Base-by-base conservation (phyloP, 2,329 filamentous ascomycete genomes). In the Coniochaeta sp. region DNA sequence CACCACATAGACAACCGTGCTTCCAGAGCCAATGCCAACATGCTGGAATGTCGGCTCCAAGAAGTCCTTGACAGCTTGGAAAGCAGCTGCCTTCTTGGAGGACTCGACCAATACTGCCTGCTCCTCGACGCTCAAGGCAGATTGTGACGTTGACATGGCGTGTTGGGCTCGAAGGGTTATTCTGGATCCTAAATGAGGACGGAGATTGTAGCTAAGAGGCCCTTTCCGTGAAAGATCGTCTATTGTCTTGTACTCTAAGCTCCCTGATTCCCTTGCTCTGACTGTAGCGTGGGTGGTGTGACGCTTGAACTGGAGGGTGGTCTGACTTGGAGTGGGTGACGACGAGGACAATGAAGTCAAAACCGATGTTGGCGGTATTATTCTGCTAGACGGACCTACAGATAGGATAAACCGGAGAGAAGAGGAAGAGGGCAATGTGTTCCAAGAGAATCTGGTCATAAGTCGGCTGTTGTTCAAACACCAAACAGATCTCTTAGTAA, bases 1-100 rank as follows among this genome's bases (percentile, higher is more conserved):
- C 62, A 95, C 90, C 57, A 93, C 90, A 73, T 93, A 92, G 68
- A 92, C 85, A 64, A 95, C 91, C 22, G 89, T 91, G 67, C 88
- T 89, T 62, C 89, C 89, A 61, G 89, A 91, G 64, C 90, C 90
- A 73, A 95, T 93, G 66, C 90, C 90, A 66, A 93, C 80, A 69
- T 84, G 87, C 60, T 77, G 81, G 77, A 84, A 83, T 44, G 77
- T 74, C 47, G 81, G 79, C 60, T 80, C 79, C 69, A 93, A 88
- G 75, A 92, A 85, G 63, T 91, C 88, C 59, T 81, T 78, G 52
- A 93, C 89, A 57, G 90, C 90, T 67, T 84, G 85, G 73, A 82
- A 86, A 64, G 89, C 90, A 58, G 90, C 90, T 47, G 84, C 81
- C 68, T 86, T 84, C 76, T 95, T 95, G 63, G 90, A 89, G 38